A percentile compares a stretch with the other conserved stretches of the same genome.
These are phyloP conservation scores for Puccinia coronata DNA, from an alignment of 1,284 basidiomycete genomes.

Conservation along the genomic window DNA sequence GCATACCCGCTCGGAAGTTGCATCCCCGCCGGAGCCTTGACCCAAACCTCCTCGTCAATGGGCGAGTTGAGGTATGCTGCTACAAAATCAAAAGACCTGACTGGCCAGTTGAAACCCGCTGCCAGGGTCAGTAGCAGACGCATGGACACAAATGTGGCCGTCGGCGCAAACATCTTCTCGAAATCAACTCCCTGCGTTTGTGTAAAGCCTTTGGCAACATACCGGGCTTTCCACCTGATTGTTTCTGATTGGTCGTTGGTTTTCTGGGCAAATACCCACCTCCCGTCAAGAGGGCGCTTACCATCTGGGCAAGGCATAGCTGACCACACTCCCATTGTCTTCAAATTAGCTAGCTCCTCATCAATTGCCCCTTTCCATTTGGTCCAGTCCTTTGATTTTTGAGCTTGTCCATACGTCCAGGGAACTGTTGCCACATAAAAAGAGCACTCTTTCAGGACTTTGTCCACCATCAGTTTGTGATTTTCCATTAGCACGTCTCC, in stretches of 20 bases:
- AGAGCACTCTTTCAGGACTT: background rate
- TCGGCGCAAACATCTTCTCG: background rate
- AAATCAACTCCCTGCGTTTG: background rate
- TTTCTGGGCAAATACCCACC: slow-evolving; percentile 10
- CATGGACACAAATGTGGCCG: background rate
- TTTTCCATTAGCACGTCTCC: no score
- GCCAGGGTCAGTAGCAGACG: background rate
- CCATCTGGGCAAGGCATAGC: background rate
- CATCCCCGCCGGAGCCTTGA: background rate
- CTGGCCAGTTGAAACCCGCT: background rate
- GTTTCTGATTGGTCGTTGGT: no score
- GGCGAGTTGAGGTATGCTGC: slow-evolving; percentile 18
- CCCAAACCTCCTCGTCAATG: no score
- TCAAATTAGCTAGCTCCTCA: background rate
- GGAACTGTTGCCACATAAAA: background rate
- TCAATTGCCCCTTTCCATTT: background rate
- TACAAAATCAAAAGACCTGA: background rate
- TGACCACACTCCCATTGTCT: background rate
- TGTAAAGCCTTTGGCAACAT: background rate
- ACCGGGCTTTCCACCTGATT: background rate
- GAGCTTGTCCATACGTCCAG: background rate
- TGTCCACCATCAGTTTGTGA: background rate
- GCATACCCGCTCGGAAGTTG: no score
- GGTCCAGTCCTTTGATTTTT: background rate
- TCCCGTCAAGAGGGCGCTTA: background rate